Conservation (phyloP, 768 basidiomycete genomes). For the Porphyrellus cyaneotinctus region DNA sequence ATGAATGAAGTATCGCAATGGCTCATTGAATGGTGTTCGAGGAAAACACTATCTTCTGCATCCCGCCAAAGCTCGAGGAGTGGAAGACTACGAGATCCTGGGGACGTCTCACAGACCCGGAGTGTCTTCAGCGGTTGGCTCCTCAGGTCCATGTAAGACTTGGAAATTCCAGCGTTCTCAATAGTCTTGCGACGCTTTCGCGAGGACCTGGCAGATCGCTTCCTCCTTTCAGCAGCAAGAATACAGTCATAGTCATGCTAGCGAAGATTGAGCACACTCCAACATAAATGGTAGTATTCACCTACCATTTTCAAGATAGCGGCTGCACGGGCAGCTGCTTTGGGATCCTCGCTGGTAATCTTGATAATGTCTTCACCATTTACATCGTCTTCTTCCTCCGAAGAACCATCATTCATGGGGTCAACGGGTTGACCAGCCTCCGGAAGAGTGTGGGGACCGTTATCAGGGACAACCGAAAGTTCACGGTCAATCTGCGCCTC, state of each 20-base stretch:
- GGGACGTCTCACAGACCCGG: slow-evolving; percentile 15
- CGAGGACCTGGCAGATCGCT: slow-evolving; percentile 31
- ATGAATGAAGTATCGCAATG: slow-evolving; percentile 13
- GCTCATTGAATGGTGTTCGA: slow-evolving; percentile 24
- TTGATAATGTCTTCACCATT: slow-evolving; percentile 58
- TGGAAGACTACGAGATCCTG: slow-evolving; percentile 33
- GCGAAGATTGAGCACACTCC: background rate
- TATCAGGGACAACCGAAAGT: slow-evolving; percentile 31
- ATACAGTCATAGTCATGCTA: slow-evolving; percentile 87
- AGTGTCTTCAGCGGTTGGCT: slow-evolving; percentile 12
- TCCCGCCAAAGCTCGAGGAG: slow-evolving; percentile 29
- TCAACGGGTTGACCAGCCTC: background rate
- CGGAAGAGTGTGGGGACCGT: slow-evolving; percentile 3
- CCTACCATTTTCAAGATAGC: slow-evolving; percentile 88
- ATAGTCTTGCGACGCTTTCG: slow-evolving; percentile 38
- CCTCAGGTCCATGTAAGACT: slow-evolving; percentile 16
- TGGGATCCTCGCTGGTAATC: slow-evolving; percentile 80
- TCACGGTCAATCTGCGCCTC: slow-evolving; percentile 35
- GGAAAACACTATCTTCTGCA: slow-evolving; percentile 27
- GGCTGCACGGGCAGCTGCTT: slow-evolving; percentile 87
- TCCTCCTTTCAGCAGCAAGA: slow-evolving; percentile 31
- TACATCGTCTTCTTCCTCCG: slow-evolving; percentile 31
- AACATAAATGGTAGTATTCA: background rate
- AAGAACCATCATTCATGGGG: slow-evolving; percentile 13
- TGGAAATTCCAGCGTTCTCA: slow-evolving; percentile 29